A percentile compares a stretch with the other conserved stretches of the same genome.
Evolutionary conservation across 176 grass and related monocot genomes (phyloP).

Genomic region (Musa itinerans): DNA sequence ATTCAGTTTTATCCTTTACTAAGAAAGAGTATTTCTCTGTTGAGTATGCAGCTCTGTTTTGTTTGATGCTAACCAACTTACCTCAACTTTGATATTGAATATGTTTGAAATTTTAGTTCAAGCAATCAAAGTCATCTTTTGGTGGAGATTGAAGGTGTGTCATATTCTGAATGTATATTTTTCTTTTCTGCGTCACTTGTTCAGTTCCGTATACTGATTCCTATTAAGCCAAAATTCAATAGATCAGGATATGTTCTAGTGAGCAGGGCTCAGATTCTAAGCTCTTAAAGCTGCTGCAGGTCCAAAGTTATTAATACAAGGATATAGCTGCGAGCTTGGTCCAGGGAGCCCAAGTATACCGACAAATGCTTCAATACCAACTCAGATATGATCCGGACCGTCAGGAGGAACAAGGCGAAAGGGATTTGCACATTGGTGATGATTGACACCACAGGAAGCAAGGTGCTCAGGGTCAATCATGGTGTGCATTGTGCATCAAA

Average conservation of each 20-base stretch:
- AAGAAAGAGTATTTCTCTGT: no score
- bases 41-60: no score
- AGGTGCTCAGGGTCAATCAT: conserved; percentile 44
- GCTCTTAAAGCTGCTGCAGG: no score
- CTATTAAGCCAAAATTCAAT: conserved; percentile 1
- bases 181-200: background rate
- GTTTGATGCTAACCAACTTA: no score
- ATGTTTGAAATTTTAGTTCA: background rate
- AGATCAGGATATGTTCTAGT: no score
- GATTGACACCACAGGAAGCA: conserved; percentile 55
- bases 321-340: no score
- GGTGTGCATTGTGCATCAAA: conserved; percentile 40
- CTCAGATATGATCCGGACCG: background rate
- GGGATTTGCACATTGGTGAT: conserved; percentile 58
- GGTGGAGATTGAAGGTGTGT: background rate
- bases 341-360: no score
- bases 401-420: conserved; percentile 17
- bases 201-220: background rate
- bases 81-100: no score
- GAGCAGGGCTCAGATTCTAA: no score
- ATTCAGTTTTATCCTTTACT: no score
- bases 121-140: background rate
- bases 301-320: no score
- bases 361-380: no score
- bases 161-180: background rate